Evolutionary conservation across 139 green algal genomes (phyloP).

Genomic region (Tetradesmus lagerheimii): DNA sequence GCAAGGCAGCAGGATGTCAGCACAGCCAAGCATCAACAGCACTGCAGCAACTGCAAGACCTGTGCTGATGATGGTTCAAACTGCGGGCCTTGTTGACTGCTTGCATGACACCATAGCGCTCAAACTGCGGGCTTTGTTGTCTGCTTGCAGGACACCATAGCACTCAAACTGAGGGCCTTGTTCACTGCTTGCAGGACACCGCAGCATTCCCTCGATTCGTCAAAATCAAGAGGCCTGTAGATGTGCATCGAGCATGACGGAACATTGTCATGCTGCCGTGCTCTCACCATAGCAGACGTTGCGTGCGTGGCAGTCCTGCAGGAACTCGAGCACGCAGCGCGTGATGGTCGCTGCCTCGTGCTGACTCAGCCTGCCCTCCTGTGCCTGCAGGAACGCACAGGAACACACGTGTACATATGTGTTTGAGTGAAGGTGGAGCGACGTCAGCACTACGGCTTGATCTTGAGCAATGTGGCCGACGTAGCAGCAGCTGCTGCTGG

Average conservation of each 20-base stretch:
- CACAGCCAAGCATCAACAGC: neutral
- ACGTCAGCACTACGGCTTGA: too few species aligned
- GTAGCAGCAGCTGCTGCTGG: too few species aligned
- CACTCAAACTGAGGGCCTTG: neutral
- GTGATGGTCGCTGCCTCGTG: conserved; percentile 59
- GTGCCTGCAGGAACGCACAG: conserved; percentile 7
- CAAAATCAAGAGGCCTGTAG: too few species aligned
- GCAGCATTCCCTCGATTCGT: too few species aligned
- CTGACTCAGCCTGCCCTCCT: conserved; percentile 57
- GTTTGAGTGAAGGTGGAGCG: too few species aligned
- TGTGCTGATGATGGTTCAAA: too few species aligned
- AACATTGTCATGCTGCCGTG: neutral
- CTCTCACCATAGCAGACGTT: conserved; percentile 61
- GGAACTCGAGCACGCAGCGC: conserved; percentile 64
- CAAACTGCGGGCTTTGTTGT: too few species aligned
- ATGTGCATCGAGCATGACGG: neutral
- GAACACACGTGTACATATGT: neutral
- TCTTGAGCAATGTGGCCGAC: too few species aligned
- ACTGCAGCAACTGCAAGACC: too few species aligned
- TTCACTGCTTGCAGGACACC: neutral
- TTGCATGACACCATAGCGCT: neutral
- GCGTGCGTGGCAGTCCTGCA: conserved; percentile 67
- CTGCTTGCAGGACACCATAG: neutral
- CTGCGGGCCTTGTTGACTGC: too few species aligned
- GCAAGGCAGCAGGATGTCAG: neutral